phyloP scores from a whole-genome alignment of 1,284 basidiomycete species.

The Xerocomus nothofagi region DNA sequence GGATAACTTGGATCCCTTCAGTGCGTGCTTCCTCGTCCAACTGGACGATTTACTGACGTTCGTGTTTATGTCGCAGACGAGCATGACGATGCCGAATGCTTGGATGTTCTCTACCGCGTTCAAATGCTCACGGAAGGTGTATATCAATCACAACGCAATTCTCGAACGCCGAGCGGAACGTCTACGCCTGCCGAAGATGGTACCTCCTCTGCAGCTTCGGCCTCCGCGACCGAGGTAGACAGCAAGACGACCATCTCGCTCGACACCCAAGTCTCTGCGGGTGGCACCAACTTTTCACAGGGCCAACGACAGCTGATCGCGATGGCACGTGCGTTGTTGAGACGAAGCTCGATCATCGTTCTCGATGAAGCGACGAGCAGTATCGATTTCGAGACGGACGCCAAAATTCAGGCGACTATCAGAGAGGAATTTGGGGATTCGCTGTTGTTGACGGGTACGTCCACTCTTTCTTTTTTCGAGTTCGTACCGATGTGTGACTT shows the following conservation, averaged over 20 bases:
- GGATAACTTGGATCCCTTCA: constrained; percentile 87
- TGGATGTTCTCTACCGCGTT: constrained; percentile 46
- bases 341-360: constrained; percentile 63
- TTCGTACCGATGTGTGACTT: too few species aligned
- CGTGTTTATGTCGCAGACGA: constrained; percentile 48
- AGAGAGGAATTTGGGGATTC: constrained; percentile 60
- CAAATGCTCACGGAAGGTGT: constrained; percentile 58
- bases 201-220: constrained; percentile 13
- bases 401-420: constrained; percentile 66
- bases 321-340: constrained; percentile 62
- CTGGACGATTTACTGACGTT: not conserved
- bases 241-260: constrained; percentile 48
- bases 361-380: constrained; percentile 72
- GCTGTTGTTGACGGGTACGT: constrained; percentile 46
- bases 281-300: constrained; percentile 70
- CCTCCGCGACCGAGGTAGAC: constrained; percentile 33
- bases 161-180: constrained; percentile 16
- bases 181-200: constrained; percentile 22
- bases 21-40: constrained; percentile 30
- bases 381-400: constrained; percentile 60
- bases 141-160: constrained; percentile 44
- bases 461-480: not conserved
- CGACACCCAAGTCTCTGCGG: constrained; percentile 59
- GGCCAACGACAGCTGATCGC: constrained; percentile 74
- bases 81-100: constrained; percentile 77